phyloP scores from a whole-genome alignment of 169 alveolate species.

The Cryptosporidium meleagridis region DNA sequence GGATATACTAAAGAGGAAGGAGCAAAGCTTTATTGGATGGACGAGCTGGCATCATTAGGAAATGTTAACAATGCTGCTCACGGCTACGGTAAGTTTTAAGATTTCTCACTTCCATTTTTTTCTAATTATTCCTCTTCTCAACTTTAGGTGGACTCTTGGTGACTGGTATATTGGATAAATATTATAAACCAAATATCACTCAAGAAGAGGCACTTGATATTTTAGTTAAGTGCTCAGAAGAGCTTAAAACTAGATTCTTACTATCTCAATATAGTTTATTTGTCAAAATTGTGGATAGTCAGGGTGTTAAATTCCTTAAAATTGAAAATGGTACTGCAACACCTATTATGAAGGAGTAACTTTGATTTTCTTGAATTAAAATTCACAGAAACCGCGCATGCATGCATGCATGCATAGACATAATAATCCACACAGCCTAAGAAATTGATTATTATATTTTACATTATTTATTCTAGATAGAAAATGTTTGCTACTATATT shows the following conservation, averaged over 20 bases:
- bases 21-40: conserved; percentile 91
- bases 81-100: conserved; percentile 89
- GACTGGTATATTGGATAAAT: conserved; percentile 89
- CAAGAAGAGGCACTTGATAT: conserved; percentile 88
- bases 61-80: conserved; percentile 90
- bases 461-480: background rate
- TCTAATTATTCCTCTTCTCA: conserved; percentile 80
- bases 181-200: conserved; percentile 85
- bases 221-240: conserved; percentile 87
- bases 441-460: background rate
- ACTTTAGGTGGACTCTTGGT: conserved; percentile 83
- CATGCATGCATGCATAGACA: background rate
- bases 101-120: conserved; percentile 85
- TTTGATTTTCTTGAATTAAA: background rate
- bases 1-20: conserved; percentile 90
- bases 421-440: background rate
- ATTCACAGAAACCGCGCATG: background rate
- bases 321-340: conserved; percentile 68
- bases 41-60: conserved; percentile 88
- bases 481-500: conserved; percentile 11
- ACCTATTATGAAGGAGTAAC: conserved; percentile 28
- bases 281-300: conserved; percentile 78
- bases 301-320: conserved; percentile 79
- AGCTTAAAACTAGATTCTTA: conserved; percentile 88
- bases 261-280: conserved; percentile 85